A percentile compares a stretch with the other conserved stretches of the same genome.
phyloP scores from a whole-genome alignment of 2,329 filamentous ascomycete species.

The Aspergillus glaucus region DNA sequence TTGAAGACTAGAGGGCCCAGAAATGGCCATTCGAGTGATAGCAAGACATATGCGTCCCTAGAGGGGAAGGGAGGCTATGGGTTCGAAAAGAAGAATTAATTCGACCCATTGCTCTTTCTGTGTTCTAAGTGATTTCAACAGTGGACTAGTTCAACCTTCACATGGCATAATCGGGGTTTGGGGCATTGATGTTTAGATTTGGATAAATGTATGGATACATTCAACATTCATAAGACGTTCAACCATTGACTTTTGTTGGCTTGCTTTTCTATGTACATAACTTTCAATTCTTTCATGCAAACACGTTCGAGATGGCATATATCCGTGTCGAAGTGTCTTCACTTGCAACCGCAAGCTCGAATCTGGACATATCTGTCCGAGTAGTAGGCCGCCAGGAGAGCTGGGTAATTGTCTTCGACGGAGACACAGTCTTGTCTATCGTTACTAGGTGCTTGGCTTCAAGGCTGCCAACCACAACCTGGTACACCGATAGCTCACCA shows the following conservation, averaged over 20 bases:
- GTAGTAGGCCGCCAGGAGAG: conserved; percentile 60
- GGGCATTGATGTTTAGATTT: conserved; percentile 11
- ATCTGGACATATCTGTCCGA: conserved; percentile 6
- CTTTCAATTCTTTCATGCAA: conserved; percentile 13
- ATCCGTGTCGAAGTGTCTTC: conserved; percentile 40
- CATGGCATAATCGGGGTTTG: conserved; percentile 18
- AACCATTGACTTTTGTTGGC: conserved; percentile 10
- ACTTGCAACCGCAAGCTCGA: conserved; percentile 40
- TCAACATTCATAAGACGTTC: conserved; percentile 24
- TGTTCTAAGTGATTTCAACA: conserved; percentile 19
- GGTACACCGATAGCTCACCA: conserved; percentile 40
- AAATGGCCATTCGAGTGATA: conserved; percentile 50
- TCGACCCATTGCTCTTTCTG: neutral
- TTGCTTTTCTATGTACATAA: conserved; percentile 13
- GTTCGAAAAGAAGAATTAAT: conserved; percentile 40
- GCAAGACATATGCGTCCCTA: conserved; percentile 46
- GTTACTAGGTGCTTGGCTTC: conserved; percentile 23
- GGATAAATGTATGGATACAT: conserved; percentile 12
- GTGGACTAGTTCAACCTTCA: conserved; percentile 20
- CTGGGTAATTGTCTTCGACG: conserved; percentile 61
- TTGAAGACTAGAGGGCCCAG: conserved; percentile 71
- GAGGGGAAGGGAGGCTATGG: conserved; percentile 62
- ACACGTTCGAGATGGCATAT: conserved; percentile 30
- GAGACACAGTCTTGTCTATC: conserved; percentile 39
- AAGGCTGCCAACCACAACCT: conserved; percentile 26